Conservation (phyloP, 345 rosid genomes). For the Mercurialis annua region DNA sequence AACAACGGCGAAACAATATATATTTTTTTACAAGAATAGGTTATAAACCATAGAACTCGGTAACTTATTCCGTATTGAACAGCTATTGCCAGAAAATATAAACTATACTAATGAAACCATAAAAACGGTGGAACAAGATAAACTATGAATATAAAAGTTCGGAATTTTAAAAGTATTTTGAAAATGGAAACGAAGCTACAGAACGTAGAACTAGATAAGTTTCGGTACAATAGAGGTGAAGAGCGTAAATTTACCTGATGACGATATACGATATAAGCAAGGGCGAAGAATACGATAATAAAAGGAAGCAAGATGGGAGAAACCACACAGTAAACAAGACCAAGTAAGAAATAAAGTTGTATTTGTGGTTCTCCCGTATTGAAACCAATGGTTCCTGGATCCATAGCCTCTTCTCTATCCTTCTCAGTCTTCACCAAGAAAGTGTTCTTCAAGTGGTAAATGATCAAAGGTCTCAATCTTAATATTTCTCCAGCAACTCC, state of each 20-base stretch:
- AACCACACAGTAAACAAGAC: slow-evolving; percentile 86
- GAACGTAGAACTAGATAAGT: no score
- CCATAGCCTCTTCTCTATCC: slow-evolving; percentile 96
- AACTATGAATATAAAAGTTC: not conserved
- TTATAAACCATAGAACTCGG: no score
- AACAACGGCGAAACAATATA: no score
- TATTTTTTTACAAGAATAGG: no score
- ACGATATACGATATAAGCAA: slow-evolving; percentile 85
- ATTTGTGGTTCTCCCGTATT: slow-evolving; percentile 91
- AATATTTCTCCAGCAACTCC: slow-evolving; percentile 94
- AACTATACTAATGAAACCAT: not conserved
- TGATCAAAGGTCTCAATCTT: slow-evolving; percentile 70
- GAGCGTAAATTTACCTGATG: slow-evolving; percentile 70
- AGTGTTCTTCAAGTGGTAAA: slow-evolving; percentile 73
- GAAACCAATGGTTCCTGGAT: slow-evolving; percentile 88
- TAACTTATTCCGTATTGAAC: no score
- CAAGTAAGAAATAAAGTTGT: slow-evolving; percentile 92
- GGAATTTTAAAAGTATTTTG: no score
- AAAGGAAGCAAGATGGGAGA: slow-evolving; percentile 88
- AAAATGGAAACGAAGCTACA: no score
- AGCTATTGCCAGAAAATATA: no score
- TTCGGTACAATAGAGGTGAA: no score
- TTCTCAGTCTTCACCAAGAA: slow-evolving; percentile 90
- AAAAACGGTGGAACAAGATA: not conserved
- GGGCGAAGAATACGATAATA: slow-evolving; percentile 68